phyloP scores from a whole-genome alignment of 2,329 filamentous ascomycete genomes.

The Aspergillus pseudoterreus region DNA sequence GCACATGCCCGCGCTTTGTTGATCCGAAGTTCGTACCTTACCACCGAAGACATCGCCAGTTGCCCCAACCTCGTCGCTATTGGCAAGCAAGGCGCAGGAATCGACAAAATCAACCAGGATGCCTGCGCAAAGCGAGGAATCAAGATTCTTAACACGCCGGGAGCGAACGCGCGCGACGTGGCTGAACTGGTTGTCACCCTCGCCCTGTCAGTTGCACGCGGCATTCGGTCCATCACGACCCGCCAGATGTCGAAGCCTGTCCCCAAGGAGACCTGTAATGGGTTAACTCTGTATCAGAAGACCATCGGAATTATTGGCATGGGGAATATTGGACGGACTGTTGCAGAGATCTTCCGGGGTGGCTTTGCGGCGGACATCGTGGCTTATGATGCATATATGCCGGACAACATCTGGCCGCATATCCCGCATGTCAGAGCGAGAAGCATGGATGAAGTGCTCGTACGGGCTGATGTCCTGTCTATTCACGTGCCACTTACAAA shows the following conservation, averaged over 20 bases:
- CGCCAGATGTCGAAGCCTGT: conserved; percentile 25
- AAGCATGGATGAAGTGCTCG: conserved; percentile 31
- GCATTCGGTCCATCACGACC: conserved; percentile 28
- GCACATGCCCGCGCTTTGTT: conserved; percentile 40
- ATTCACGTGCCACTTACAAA: conserved; percentile 38
- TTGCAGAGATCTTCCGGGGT: conserved; percentile 36
- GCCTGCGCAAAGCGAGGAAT: conserved; percentile 40
- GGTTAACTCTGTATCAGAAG: conserved; percentile 33
- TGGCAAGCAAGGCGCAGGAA: conserved; percentile 48
- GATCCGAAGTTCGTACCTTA: conserved; percentile 36
- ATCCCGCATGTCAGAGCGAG: conserved; percentile 29
- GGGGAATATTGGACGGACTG: conserved; percentile 37
- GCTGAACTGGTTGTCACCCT: conserved; percentile 37
- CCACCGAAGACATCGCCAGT: conserved; percentile 36
- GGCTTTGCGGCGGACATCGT: conserved; percentile 34
- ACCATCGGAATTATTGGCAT: conserved; percentile 39
- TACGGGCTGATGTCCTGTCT: conserved; percentile 32
- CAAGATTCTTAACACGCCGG: conserved; percentile 48
- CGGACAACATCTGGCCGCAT: conserved; percentile 29
- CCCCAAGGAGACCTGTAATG: conserved; percentile 41
- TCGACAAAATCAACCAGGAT: conserved; percentile 44
- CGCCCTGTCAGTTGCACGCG: conserved; percentile 32
- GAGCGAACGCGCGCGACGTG: conserved; percentile 43
- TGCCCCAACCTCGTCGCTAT: conserved; percentile 40
- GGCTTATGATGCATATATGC: conserved; percentile 37